phyloP scores from a whole-genome alignment of 2,329 filamentous ascomycete species.

The Clonostachys rosea region DNA sequence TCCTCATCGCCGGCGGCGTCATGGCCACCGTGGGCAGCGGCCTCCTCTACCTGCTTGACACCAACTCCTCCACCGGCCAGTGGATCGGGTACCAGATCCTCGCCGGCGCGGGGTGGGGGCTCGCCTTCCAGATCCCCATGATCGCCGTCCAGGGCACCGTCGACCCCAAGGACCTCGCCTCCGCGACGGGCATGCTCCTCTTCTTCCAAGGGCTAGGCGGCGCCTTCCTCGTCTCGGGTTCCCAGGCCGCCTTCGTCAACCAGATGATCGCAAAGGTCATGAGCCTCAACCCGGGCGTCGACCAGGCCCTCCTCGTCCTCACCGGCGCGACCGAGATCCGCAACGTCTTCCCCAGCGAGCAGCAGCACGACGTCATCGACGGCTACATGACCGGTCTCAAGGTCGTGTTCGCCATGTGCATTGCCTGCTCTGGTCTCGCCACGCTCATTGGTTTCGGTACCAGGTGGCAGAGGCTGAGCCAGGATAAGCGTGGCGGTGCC shows the following conservation, averaged over 20 bases:
- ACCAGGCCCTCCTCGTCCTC: constrained; percentile 26
- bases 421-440: constrained; percentile 38
- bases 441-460: constrained; percentile 24
- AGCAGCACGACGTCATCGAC: constrained; percentile 45
- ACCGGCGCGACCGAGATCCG: constrained; percentile 53
- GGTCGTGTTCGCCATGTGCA: constrained; percentile 54
- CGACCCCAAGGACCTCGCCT: constrained; percentile 33
- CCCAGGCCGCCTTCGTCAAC: constrained; percentile 41
- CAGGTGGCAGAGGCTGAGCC: constrained; percentile 31
- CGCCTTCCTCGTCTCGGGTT: constrained; percentile 42
- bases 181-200: constrained; percentile 40
- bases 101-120: constrained; percentile 40
- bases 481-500: constrained; percentile 16
- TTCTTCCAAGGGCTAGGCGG: constrained; percentile 46
- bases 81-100: constrained; percentile 53
- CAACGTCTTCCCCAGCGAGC: constrained; percentile 21
- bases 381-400: constrained; percentile 63
- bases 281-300: constrained; percentile 25
- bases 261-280: constrained; percentile 28
- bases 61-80: constrained; percentile 27
- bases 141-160: constrained; percentile 40
- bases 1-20: constrained; percentile 37
- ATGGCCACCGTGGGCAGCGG: constrained; percentile 37
- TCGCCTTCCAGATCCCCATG: constrained; percentile 42
- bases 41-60: constrained; percentile 33